Conservation (phyloP, 192 early-diverging fungal species). For the Coemansia furcata region DNA sequence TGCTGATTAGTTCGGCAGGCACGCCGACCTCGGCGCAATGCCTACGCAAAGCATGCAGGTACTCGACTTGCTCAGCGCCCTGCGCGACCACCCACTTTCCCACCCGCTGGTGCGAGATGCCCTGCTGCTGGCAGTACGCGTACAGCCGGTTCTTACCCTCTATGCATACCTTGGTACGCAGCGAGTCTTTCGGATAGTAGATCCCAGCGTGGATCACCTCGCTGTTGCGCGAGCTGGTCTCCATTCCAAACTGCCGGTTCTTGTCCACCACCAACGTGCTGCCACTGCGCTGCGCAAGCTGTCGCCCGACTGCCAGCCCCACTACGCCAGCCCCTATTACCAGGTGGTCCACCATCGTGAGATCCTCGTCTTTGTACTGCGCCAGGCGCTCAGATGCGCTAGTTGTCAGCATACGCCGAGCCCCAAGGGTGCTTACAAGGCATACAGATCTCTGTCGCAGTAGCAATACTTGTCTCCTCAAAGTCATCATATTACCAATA, state of each 20-base stretch:
- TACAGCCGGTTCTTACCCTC: conserved; percentile 72
- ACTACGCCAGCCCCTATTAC: conserved; percentile 79
- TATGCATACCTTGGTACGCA: conserved; percentile 77
- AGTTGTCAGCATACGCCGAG: not conserved
- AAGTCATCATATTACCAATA: not conserved
- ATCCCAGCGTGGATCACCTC: conserved; percentile 89
- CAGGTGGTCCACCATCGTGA: conserved; percentile 60
- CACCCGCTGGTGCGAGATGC: conserved; percentile 55
- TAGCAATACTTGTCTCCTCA: not conserved
- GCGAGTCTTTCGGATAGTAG: conserved; percentile 71
- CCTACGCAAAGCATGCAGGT: conserved; percentile 55
- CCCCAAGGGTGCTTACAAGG: not conserved
- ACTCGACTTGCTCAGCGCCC: conserved; percentile 49
- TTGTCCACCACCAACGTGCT: conserved; percentile 69
- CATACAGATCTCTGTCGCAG: not conserved
- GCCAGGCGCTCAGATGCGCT: conserved; percentile 23
- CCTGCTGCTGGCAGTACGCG: conserved; percentile 53
- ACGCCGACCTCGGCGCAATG: conserved; percentile 60
- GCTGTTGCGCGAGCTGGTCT: conserved; percentile 83
- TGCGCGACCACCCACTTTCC: conserved; percentile 84
- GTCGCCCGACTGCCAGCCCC: conserved; percentile 73
- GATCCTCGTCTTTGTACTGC: conserved; percentile 11
- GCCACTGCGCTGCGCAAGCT: conserved; percentile 50
- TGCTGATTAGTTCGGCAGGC: conserved; percentile 53
- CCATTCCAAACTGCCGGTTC: conserved; percentile 60